A percentile compares a stretch with the other conserved stretches of the same genome.
Evolutionary conservation across 1,284 basidiomycete species (phyloP).

Genomic region (Marasmius sp.): DNA sequence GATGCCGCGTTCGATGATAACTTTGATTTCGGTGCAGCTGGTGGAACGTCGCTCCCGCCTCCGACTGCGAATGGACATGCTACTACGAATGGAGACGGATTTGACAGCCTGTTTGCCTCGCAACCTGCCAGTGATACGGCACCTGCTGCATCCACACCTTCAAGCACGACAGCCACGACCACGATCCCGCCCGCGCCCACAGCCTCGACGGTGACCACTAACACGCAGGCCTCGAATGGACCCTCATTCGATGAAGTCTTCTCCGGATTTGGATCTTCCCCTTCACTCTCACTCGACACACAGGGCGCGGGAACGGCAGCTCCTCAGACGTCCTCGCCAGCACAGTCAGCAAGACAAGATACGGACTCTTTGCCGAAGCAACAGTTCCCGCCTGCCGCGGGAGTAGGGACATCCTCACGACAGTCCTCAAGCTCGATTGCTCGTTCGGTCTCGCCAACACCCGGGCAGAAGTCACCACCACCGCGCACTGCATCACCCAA

Average conservation of each 20-base stretch:
- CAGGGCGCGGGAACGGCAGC: slow-evolving; percentile 13
- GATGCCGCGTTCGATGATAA: slow-evolving; percentile 83
- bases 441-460: slow-evolving; percentile 32
- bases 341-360: slow-evolving; percentile 16
- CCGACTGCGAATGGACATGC: slow-evolving; percentile 9
- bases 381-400: slow-evolving; percentile 26
- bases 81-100: slow-evolving; percentile 25
- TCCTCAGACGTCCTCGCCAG: slow-evolving; percentile 2
- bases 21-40: slow-evolving; percentile 74
- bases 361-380: slow-evolving; percentile 29
- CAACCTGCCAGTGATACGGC: slow-evolving; percentile 3
- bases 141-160: background rate
- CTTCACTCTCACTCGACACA: slow-evolving; percentile 41
- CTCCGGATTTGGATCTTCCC: slow-evolving; percentile 44
- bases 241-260: slow-evolving; percentile 65
- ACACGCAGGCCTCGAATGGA: slow-evolving; percentile 19
- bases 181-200: slow-evolving; percentile 17
- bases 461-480: slow-evolving; percentile 42
- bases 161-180: slow-evolving; percentile 14
- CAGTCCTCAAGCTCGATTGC: slow-evolving; percentile 18
- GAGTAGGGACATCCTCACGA: too few species aligned
- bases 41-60: slow-evolving; percentile 31
- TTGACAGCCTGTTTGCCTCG: slow-evolving; percentile 43
- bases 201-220: slow-evolving; percentile 1
- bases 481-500: slow-evolving; percentile 55